phyloP scores from a whole-genome alignment of 441 rosid genomes.

The Erodium texanum region DNA sequence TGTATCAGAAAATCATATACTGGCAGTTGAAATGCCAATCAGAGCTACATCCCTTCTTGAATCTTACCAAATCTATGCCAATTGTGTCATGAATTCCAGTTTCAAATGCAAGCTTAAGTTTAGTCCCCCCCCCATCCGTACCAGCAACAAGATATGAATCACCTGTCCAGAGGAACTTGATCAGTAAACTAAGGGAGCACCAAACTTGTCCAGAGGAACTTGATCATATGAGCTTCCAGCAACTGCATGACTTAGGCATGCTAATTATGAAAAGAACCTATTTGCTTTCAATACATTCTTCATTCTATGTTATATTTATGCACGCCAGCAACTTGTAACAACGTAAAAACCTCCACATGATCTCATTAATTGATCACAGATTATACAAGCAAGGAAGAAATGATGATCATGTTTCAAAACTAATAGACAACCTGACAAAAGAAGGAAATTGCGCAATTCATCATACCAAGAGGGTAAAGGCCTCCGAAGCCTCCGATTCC shows the following conservation, averaged over 20 bases:
- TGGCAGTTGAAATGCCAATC: background rate
- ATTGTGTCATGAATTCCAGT: conserved; percentile 79
- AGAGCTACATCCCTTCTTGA: background rate
- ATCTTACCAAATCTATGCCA: conserved; percentile 77
- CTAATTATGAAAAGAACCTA: background rate
- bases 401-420: background rate
- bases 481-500: conserved; percentile 93
- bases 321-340: background rate
- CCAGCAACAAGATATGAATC: conserved; percentile 90
- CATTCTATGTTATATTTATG: background rate
- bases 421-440: background rate
- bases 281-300: background rate
- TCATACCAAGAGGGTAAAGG: conserved; percentile 67
- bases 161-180: conserved; percentile 30
- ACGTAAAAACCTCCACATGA: background rate
- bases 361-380: background rate
- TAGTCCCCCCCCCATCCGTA: conserved; percentile 95
- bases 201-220: no score
- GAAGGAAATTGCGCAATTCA: background rate
- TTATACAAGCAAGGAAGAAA: background rate
- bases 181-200: conserved; percentile 12
- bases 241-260: background rate
- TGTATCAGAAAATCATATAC: conserved; percentile 6
- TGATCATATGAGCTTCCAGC: background rate
- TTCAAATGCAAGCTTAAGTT: conserved; percentile 86